Evolutionary conservation across 805 yeast genomes (phyloP), one percentile per base, ranked within the genome.

Genomic region (Ogataea paraovalis): DNA sequence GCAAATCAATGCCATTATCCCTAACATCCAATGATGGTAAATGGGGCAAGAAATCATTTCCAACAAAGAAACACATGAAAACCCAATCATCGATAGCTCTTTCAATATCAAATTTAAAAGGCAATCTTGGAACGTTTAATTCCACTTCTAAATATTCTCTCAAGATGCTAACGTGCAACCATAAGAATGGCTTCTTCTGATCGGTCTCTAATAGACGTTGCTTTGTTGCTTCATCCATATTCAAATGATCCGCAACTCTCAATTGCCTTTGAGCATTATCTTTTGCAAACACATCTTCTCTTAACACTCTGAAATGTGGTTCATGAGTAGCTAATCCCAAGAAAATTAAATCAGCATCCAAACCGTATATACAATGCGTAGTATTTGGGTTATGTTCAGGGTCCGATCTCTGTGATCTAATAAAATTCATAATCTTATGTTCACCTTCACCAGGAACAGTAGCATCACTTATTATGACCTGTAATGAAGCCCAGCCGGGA

Each of bases 391-490:
- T 79, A 66, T 92, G 87, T 61, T 83, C 82, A 0, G 95, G 87
- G 57, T 87, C 94, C 37, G 85, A 78, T 56, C 98, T 76, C 64
- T 91, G 98, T 38, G 87, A 79, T 60, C 99, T 80, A 48, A 94
- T 86, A 64, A 91, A 94, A 59, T 86, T 90, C 99, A 94, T 94
- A 58, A 94, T 84, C 66, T 94, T 94, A 71, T 94, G 99, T 67
- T 94, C 99, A 64, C 99, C 99, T 75, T 94, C 99, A 52, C 99
- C 99, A 1, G 99, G 99, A 13, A 92, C 98, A 0, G 96, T 83
- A 27, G 97, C 96, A 64, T 92, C 99, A 60, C 96, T 85, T 41
- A 94, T 84, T 21, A 94, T 86, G 5, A 94, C 90, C 66, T 94
- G 94, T 42, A 92, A 69, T 49, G 84, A 76, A 40, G 83, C 83